These are phyloP conservation scores for Tulasnella sp. DNA, from an alignment of 768 basidiomycete species.

Conservation along the genomic window DNA sequence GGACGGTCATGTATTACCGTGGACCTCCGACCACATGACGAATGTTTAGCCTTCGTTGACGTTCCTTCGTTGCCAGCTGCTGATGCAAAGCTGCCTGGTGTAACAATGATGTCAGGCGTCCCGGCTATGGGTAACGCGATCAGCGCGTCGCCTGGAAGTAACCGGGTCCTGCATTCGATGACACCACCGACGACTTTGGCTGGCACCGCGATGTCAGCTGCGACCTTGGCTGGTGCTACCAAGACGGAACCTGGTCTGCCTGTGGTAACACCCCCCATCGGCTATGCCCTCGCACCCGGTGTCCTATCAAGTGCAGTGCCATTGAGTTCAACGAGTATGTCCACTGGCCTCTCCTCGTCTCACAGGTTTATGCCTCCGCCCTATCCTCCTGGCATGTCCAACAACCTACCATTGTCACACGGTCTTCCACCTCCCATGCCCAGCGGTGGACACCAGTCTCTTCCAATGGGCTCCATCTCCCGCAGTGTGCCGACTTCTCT, in stretches of 20 bases:
- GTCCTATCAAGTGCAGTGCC: background rate
- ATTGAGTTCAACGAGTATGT: background rate
- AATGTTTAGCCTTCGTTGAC: constrained; percentile 1
- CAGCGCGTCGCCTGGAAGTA: background rate
- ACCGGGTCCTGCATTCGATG: background rate
- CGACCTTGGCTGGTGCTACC: background rate
- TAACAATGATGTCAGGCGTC: background rate
- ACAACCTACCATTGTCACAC: background rate
- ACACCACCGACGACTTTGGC: background rate
- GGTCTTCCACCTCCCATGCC: too few species aligned
- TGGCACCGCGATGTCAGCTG: background rate
- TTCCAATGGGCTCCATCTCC: too few species aligned
- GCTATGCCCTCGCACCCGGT: background rate
- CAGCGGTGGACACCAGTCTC: too few species aligned
- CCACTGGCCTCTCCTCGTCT: too few species aligned
- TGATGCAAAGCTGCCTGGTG: background rate
- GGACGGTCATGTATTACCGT: background rate
- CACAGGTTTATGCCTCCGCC: too few species aligned
- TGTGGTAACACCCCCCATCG: background rate
- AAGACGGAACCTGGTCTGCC: background rate
- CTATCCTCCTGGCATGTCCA: too few species aligned
- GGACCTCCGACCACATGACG: background rate
- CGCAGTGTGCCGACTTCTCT: background rate
- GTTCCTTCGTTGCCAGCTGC: background rate
- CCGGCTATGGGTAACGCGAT: background rate